Base-by-base conservation (phyloP, 2,329 filamentous ascomycete species). In the Calonectria pseudoturangicola region DNA sequence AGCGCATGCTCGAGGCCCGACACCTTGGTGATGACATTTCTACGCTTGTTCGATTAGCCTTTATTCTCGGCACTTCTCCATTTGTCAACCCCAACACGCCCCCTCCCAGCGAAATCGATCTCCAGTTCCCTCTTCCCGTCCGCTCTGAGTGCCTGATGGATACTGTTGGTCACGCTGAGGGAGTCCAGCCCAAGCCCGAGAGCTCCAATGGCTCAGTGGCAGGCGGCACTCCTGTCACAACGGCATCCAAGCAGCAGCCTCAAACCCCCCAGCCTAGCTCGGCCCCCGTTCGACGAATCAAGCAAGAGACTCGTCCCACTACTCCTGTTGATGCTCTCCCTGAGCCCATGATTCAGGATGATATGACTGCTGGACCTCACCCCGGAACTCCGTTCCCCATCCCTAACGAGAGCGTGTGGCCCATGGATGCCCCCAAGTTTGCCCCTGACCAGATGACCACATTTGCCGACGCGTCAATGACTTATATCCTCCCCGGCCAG, bases 1-100 rank as follows among this genome's bases (percentile, higher is more conserved):
- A 84, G 80, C 85, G 85, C 15, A 85, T 87, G 78, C 84, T 87
- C 50, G 86, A 87, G 75, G 83, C 84, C 51, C 83, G 86, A 21
- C 86, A 87, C 45, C 80, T 87, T 2, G 84, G 84, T 45, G 81
- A 82, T 67, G 84, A 86, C 56, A 82, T 86, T 41, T 83, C 83
- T 9, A 83, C 81, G 16, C 79, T 87, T n/a, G 84, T 87, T 27
- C 85, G 86, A 45, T 79, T 86, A 51, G 85, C 86, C 28, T 87
- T 85, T 68, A 85, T 86, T 13, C 82, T 87, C 2, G 86, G 86
- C 50, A 86, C 83, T 39, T 82, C 83, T 12, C 85, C 84, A 1
- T 86, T 85, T 68, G 84, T 82, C 16, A 82, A 79, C 16, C 78
- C 79, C 25, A 80, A 74, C 67, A 84, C 82, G 15, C 83, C 84